A percentile compares a stretch with the other conserved stretches of the same genome.
These are phyloP conservation scores for Solanum ahanhuiri DNA, from an alignment of 257 asterid genomes.

Conservation along the genomic window DNA sequence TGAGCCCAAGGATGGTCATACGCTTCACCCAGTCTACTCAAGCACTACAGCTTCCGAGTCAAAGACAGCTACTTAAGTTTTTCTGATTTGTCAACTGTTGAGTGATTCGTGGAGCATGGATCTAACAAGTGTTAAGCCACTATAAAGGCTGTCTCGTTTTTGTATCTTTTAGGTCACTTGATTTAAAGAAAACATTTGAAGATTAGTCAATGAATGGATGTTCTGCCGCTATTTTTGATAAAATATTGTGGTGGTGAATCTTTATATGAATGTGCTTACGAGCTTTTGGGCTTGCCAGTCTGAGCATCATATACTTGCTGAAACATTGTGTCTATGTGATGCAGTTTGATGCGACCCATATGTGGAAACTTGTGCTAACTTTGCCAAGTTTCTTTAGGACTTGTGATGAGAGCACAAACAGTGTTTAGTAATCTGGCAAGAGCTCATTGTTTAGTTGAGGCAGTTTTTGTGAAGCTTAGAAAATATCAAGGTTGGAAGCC, in stretches of 20 bases:
- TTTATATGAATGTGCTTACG: neutral
- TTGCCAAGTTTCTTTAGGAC: neutral
- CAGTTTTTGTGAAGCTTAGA: neutral
- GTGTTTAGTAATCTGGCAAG: neutral
- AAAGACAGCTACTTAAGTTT: constrained; percentile 29
- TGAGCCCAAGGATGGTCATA: constrained; percentile 79
- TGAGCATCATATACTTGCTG: neutral
- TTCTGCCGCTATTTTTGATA: neutral
- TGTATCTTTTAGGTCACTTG: neutral
- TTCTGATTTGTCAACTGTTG: neutral
- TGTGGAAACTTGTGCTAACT: neutral
- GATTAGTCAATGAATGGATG: neutral
- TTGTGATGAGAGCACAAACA: neutral
- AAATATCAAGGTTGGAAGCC: neutral
- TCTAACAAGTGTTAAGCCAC: neutral
- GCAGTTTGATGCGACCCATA: neutral
- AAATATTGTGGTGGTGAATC: neutral
- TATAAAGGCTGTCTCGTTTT: neutral
- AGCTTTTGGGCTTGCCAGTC: neutral
- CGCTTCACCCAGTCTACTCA: constrained; percentile 57
- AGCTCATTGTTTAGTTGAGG: neutral
- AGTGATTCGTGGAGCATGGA: neutral
- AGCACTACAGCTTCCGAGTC: constrained; percentile 18
- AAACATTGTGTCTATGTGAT: neutral
- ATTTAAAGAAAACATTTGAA: neutral